These are phyloP conservation scores for Setaria italica DNA, from an alignment of 202 grass and related monocot species.

Conservation along the genomic window DNA sequence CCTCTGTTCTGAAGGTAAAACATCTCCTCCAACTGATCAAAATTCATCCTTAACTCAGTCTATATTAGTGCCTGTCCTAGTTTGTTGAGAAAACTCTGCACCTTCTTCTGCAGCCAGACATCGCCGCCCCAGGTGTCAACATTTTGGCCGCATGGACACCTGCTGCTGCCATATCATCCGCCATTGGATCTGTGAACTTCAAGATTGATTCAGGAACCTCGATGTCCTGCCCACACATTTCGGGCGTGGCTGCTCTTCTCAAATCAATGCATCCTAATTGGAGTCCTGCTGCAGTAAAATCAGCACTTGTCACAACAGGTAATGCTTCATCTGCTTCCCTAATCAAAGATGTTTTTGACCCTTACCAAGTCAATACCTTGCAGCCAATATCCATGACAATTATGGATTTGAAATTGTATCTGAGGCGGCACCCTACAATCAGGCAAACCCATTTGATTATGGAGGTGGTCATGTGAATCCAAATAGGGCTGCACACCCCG, in stretches of 20 bases:
- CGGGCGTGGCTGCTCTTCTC: slow-evolving; percentile 77
- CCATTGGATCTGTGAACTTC: slow-evolving; percentile 65
- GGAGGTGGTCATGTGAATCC: slow-evolving; percentile 94
- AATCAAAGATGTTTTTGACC: background rate
- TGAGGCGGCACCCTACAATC: slow-evolving; percentile 76
- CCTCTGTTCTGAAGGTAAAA: slow-evolving; percentile 84
- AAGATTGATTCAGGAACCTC: slow-evolving; percentile 98
- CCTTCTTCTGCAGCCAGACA: slow-evolving; percentile 72
- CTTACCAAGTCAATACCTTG: slow-evolving; percentile 29
- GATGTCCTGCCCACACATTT: slow-evolving; percentile 92
- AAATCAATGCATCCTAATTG: slow-evolving; percentile 88
- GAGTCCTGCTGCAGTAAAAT: slow-evolving; percentile 92
- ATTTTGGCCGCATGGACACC: slow-evolving; percentile 96
- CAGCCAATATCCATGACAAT: slow-evolving; percentile 65
- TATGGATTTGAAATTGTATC: slow-evolving; percentile 74
- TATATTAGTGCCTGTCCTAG: background rate
- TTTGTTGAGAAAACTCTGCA: slow-evolving; percentile 6
- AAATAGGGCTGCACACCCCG: slow-evolving; percentile 74
- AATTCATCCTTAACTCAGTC: background rate
- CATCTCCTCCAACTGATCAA: slow-evolving; percentile 1
- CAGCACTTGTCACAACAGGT: slow-evolving; percentile 90
- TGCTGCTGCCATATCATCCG: slow-evolving; percentile 59
- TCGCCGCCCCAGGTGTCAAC: slow-evolving; percentile 94
- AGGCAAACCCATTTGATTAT: slow-evolving; percentile 80
- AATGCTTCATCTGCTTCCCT: slow-evolving; percentile 1